phyloP scores from a whole-genome alignment of 2,329 filamentous ascomycete species.

The Mycosphaerelloides madeirae region DNA sequence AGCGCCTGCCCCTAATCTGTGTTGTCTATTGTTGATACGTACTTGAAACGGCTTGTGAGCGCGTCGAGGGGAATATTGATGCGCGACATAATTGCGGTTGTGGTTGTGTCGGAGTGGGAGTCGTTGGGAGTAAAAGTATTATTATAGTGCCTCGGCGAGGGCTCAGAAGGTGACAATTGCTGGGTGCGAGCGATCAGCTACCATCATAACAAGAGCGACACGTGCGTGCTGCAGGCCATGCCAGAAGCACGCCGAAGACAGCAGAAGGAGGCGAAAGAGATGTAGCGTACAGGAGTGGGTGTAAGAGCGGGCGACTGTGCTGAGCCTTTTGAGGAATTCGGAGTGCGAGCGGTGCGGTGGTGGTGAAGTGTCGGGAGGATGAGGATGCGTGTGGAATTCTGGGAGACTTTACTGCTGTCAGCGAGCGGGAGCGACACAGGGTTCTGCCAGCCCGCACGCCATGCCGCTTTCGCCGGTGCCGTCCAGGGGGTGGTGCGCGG shows the following conservation, averaged over 20 bases:
- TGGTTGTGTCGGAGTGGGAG: neutral
- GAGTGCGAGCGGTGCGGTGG: neutral
- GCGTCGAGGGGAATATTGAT: constrained; percentile 91
- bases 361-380: neutral
- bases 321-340: neutral
- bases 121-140: neutral
- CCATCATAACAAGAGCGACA: neutral
- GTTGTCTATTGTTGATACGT: constrained; percentile 4
- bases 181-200: neutral
- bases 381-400: too few species aligned
- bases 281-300: neutral
- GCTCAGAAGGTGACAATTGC: too few species aligned
- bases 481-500: too few species aligned
- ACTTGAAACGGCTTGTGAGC: constrained; percentile 82
- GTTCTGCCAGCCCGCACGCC: too few species aligned
- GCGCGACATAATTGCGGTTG: constrained; percentile 41
- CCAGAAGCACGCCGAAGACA: neutral
- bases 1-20: constrained; percentile 2
- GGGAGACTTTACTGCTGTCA: too few species aligned
- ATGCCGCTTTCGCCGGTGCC: too few species aligned
- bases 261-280: neutral
- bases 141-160: too few species aligned
- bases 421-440: too few species aligned
- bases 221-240: neutral
- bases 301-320: constrained; percentile 1